These are phyloP conservation scores for Talaromyces sp. DNA, from an alignment of 2,329 filamentous ascomycete genomes.

Conservation along the genomic window DNA sequence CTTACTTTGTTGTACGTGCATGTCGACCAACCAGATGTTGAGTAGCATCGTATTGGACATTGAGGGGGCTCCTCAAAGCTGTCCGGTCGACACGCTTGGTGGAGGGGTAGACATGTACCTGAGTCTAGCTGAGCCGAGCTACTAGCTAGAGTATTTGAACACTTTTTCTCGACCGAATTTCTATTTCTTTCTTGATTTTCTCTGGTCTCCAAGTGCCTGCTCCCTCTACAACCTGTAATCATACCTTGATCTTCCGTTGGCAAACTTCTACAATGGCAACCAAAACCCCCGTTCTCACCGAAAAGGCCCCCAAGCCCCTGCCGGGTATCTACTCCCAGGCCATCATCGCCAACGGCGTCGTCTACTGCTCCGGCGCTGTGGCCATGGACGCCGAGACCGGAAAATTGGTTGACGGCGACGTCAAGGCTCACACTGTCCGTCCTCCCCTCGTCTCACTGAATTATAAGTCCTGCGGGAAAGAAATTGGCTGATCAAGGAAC, in stretches of 20 bases:
- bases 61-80: not conserved
- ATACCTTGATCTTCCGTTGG: not conserved
- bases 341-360: conserved; percentile 60
- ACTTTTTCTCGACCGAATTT: not conserved
- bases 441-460: conserved; percentile 13
- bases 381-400: conserved; percentile 55
- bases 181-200: not conserved
- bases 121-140: not conserved
- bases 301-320: conserved; percentile 50
- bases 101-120: not conserved
- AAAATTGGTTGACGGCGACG: conserved; percentile 54
- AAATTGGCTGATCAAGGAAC: not conserved
- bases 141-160: not conserved
- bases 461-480: too few relatives aligned
- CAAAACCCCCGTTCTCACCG: conserved; percentile 43
- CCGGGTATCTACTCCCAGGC: conserved; percentile 58
- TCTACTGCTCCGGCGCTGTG: conserved; percentile 67
- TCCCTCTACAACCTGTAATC: not conserved
- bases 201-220: not conserved
- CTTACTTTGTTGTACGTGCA: not conserved
- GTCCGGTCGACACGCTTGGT: not conserved
- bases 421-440: conserved; percentile 53
- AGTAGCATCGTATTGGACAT: not conserved
- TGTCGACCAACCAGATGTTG: not conserved
- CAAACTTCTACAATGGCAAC: conserved; percentile 30